Evolutionary conservation across 805 yeast species (phyloP), one percentile per base, ranked within the genome.

Genomic region (Saccharomyces cerevisiae): DNA sequence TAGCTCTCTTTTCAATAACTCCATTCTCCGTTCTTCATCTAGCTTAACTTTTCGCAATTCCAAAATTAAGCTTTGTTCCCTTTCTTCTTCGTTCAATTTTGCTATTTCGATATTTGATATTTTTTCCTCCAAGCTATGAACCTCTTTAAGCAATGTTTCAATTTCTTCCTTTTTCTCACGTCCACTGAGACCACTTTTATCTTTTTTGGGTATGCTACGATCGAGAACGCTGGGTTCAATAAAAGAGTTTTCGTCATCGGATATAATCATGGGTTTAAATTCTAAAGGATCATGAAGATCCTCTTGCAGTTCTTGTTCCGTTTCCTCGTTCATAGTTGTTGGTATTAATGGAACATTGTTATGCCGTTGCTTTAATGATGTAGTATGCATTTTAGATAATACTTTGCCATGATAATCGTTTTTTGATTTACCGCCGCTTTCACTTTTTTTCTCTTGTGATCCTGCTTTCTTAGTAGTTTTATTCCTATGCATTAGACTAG

Each of bases 251-350:
- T 36, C 43, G 43, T 31, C 36, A 14, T 36, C 43, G 8, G 43
- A 36, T 36, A 36, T 36, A 17, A 11, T 36, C 22, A 36, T 36
- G 9, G 43, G 43, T 17, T 17, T 36, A 17, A 36, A 36, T 21
- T 36, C 43, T 4, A 36, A 36, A n/a, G 43, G 43, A 17, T 17
- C 43, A 27, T 48, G 41, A 10, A 17, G 13, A 27, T 64, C 69
- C n/a, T 53, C 49, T 49, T 52, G 51, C 41, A 62, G 49, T 47
- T 65, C 68, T 26, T 50, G 58, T 51, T 61, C 69, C 13, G 63
- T 61, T 52, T 65, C 68, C 50, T 66, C 70, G 26, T 58, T 53
- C 48, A 64, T 48, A 13, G 62, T 53, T 30, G 58, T 61, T 47
- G 65, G 63, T 11, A 61, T 61, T 31, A 65, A 48, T n/a, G 61